Conservation (phyloP, 495 filamentous ascomycete species). For the Trichocladium uniseriatum region DNA sequence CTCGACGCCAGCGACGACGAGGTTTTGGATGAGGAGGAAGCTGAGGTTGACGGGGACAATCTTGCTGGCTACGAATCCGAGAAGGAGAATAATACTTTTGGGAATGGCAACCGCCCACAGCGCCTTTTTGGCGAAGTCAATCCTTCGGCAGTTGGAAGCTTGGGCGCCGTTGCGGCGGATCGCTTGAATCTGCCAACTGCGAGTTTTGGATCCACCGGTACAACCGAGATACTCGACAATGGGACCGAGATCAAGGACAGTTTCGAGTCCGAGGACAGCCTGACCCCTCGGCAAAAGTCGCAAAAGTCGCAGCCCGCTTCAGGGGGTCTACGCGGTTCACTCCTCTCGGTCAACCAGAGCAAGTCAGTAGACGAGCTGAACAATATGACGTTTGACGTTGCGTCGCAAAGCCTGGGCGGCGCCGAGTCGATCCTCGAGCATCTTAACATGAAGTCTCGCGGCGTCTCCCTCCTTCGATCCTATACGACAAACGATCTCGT, state of each 20-base stretch:
- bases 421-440: slow-evolving; percentile 35
- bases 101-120: slow-evolving; percentile 28
- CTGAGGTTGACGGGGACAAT: slow-evolving; percentile 24
- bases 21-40: slow-evolving; percentile 39
- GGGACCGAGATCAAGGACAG: slow-evolving; percentile 35
- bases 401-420: slow-evolving; percentile 37
- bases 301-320: slow-evolving; percentile 13
- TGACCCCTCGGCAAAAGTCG: slow-evolving; percentile 27
- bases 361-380: slow-evolving; percentile 29
- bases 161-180: slow-evolving; percentile 32
- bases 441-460: slow-evolving; percentile 35
- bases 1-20: slow-evolving; percentile 21
- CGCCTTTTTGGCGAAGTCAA: slow-evolving; percentile 79
- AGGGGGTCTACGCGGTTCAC: slow-evolving; percentile 7
- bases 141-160: slow-evolving; percentile 57
- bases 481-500: slow-evolving; percentile 23
- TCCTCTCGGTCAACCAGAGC: slow-evolving; percentile 16
- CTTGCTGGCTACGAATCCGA: slow-evolving; percentile 28
- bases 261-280: slow-evolving; percentile 30
- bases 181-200: slow-evolving; percentile 36
- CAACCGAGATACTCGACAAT: slow-evolving; percentile 24
- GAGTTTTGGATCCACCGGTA: slow-evolving; percentile 17
- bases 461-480: slow-evolving; percentile 13
- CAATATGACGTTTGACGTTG: slow-evolving; percentile 27
- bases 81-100: slow-evolving; percentile 36